Evolutionary conservation across 345 rosid genomes (phyloP), one percentile per base, ranked within the genome.

Genomic region (Eucalyptus shirleyi): DNA sequence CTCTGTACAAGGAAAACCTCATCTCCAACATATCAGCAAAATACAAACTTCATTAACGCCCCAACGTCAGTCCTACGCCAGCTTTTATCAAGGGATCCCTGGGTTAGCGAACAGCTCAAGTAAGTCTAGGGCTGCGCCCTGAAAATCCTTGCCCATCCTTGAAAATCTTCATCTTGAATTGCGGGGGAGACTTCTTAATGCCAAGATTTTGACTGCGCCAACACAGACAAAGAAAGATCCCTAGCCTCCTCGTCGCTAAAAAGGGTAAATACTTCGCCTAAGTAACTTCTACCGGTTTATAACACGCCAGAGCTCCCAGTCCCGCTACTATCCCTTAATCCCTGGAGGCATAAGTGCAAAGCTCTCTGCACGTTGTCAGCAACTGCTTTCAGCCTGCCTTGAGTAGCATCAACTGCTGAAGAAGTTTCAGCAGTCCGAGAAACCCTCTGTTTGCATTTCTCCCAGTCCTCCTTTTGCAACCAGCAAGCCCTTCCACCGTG

Each of bases 401-500:
- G 99, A 19, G 90, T 86, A 87, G 87, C 86, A 89, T 96, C 99
- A 67, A 91, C 98, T 2, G 95, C 50, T 16, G 96, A 88, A 86
- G 91, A 87, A 45, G 95, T 94, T 91, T 97, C 99, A 40, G 97
- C 96, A 2, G 94, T 93, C 50, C 94, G 95, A 62, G 94, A 91
- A 89, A 97, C 99, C 90, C 95, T 93, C 91, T 95, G 97, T 90
- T 96, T 97, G 92, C 98, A 97, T 90, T 95, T 96, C 90, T 98
- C 99, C 99, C 99, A 98, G 24, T 97, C 99, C 4, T 97, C 99
- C 26, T 82, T 91, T 26, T 92, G 92, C 26, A 91, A 92, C 99
- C 99, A 98, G 93, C 99, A 98, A 47, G 99, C 97, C 23, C 96
- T 91, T 49, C 99, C 99, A 88, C 99, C 99, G 80, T 98, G 99